phyloP scores from a whole-genome alignment of 1,139 yeast species.

The Meyerozyma carpophila region DNA sequence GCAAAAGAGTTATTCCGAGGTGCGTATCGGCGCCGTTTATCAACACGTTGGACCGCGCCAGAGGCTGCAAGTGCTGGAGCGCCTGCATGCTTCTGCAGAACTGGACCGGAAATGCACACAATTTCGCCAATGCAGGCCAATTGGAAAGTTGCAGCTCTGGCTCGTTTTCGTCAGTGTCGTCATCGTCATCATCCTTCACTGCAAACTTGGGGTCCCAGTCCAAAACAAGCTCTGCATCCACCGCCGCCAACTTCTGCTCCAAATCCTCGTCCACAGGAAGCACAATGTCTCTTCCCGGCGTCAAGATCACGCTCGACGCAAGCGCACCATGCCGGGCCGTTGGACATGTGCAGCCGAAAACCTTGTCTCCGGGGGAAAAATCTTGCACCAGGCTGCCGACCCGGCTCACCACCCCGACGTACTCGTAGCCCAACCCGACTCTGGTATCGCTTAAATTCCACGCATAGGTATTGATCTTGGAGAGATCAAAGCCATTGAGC shows the following conservation, averaged over 20 bases:
- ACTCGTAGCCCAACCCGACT: constrained; percentile 41
- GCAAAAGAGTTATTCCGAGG: constrained; percentile 33
- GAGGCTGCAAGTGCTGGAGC: constrained; percentile 17
- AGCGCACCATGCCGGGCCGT: constrained; percentile 32
- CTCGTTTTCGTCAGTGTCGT: background rate
- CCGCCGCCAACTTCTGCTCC: constrained; percentile 15
- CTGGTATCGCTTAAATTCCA: constrained; percentile 33
- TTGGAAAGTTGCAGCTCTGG: background rate
- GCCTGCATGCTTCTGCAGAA: constrained; percentile 38
- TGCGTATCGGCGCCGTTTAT: constrained; percentile 44
- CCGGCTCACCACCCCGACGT: constrained; percentile 29
- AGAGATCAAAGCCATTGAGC: constrained; percentile 35
- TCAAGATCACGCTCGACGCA: constrained; percentile 29
- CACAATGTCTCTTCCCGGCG: constrained; percentile 29
- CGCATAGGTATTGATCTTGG: constrained; percentile 32
- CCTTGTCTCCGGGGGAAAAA: constrained; percentile 29
- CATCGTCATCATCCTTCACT: background rate
- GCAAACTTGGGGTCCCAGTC: background rate
- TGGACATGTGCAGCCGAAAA: constrained; percentile 35
- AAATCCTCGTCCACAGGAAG: constrained; percentile 17
- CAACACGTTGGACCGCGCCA: constrained; percentile 22
- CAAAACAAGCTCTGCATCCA: constrained; percentile 3
- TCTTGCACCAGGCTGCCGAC: constrained; percentile 25
- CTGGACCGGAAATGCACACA: constrained; percentile 29
- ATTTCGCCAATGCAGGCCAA: constrained; percentile 29